These are phyloP conservation scores for Puccinia triticina DNA, from an alignment of 1,284 basidiomycete species.

Conservation along the genomic window DNA sequence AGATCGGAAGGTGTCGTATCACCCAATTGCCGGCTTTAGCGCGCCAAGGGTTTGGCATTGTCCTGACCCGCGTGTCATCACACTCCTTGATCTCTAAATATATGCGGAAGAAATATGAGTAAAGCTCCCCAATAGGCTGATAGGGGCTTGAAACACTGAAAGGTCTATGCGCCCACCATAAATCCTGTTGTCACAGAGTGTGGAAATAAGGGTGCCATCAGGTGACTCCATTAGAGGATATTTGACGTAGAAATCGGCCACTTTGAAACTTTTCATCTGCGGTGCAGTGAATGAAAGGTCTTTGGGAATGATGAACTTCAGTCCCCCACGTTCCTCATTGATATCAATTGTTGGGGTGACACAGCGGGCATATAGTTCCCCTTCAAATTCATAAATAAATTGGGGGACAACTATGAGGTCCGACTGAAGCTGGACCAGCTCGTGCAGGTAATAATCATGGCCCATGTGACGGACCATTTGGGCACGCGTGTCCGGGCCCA, in stretches of 20 bases:
- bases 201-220: background rate
- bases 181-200: background rate
- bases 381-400: background rate
- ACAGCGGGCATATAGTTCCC: background rate
- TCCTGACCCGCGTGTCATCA: too few relatives aligned
- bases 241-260: background rate
- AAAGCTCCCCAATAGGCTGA: too few relatives aligned
- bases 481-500: background rate
- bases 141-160: too few relatives aligned
- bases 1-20: slow-evolving; percentile 31
- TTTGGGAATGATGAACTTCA: background rate
- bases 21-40: slow-evolving; percentile 23
- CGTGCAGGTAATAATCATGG: background rate
- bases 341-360: background rate
- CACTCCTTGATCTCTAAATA: too few relatives aligned
- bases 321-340: background rate
- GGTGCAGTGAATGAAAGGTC: background rate
- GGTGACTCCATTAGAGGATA: background rate
- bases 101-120: too few relatives aligned
- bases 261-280: background rate
- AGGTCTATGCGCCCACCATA: background rate
- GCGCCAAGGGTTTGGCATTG: slow-evolving; percentile 46
- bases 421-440: background rate
- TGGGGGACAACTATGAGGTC: background rate
- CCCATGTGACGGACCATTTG: background rate